These are phyloP conservation scores for Raddia guianensis DNA, from an alignment of 176 grass and related monocot species.

Conservation along the genomic window DNA sequence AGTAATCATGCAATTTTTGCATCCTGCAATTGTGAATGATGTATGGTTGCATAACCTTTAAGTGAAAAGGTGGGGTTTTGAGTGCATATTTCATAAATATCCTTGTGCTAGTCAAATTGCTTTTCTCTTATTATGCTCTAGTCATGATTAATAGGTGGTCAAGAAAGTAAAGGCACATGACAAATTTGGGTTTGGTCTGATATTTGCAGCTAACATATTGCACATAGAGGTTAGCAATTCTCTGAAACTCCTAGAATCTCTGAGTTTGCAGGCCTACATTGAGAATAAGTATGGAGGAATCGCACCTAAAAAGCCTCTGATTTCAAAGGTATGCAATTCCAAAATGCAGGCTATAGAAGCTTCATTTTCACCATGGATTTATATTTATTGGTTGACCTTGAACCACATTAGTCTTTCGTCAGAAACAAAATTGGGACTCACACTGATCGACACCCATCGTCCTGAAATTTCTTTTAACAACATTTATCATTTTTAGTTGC, in stretches of 20 bases:
- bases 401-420: neutral
- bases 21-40: neutral
- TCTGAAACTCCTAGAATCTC: slow-evolving; percentile 1
- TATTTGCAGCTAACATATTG: neutral
- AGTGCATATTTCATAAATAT: slow-evolving; percentile 11
- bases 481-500: neutral
- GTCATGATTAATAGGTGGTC: neutral
- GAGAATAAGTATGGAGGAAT: slow-evolving; percentile 88
- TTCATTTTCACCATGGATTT: neutral
- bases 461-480: neutral
- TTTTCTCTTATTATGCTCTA: neutral
- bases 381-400: neutral
- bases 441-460: neutral
- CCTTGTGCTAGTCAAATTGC: neutral
- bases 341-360: too few relatives aligned
- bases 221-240: neutral
- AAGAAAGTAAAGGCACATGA: neutral
- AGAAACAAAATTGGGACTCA: neutral
- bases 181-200: neutral
- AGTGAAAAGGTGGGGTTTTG: neutral
- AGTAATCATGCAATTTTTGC: neutral
- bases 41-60: neutral
- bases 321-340: slow-evolving; percentile 67
- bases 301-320: slow-evolving; percentile 80
- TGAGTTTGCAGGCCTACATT: slow-evolving; percentile 40